phyloP scores from a whole-genome alignment of 441 rosid species.

The Sinapis alba region DNA sequence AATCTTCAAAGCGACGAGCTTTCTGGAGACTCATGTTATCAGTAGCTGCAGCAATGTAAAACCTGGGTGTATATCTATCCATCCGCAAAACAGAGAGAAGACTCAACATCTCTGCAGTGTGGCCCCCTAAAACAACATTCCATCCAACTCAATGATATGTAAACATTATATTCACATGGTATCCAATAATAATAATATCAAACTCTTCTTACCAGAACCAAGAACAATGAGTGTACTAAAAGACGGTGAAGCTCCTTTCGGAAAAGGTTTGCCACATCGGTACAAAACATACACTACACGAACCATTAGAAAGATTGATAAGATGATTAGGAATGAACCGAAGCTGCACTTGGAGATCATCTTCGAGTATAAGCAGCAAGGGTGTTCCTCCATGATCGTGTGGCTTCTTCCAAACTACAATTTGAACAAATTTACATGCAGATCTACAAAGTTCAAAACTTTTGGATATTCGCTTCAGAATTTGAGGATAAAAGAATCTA shows the following conservation, averaged over 20 bases:
- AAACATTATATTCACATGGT: neutral
- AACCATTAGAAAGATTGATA: conserved; percentile 29
- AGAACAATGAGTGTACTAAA: conserved; percentile 69
- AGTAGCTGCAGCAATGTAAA: conserved; percentile 82
- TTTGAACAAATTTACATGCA: neutral
- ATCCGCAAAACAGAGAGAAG: conserved; percentile 61
- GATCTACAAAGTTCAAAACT: neutral
- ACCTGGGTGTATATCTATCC: conserved; percentile 71
- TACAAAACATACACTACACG: conserved; percentile 44
- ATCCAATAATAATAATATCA: neutral
- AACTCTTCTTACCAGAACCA: conserved; percentile 65
- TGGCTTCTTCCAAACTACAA: conserved; percentile 3
- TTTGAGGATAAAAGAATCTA: neutral
- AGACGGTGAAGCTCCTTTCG: conserved; percentile 47
- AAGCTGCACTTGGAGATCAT: conserved; percentile 31
- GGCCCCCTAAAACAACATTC: conserved; percentile 58
- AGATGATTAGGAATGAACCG: conserved; percentile 10
- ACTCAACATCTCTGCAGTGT: conserved; percentile 93
- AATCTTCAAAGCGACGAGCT: conserved; percentile 71
- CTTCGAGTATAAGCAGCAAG: conserved; percentile 21
- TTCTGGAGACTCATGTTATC: conserved; percentile 97
- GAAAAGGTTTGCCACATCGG: conserved; percentile 60
- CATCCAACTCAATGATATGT: neutral
- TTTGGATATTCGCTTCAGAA: neutral
- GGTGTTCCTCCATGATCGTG: conserved; percentile 34